Evolutionary conservation across 2,329 filamentous ascomycete genomes (phyloP), one percentile per base, ranked within the genome.

Genomic region (Colletotrichum tabaci): DNA sequence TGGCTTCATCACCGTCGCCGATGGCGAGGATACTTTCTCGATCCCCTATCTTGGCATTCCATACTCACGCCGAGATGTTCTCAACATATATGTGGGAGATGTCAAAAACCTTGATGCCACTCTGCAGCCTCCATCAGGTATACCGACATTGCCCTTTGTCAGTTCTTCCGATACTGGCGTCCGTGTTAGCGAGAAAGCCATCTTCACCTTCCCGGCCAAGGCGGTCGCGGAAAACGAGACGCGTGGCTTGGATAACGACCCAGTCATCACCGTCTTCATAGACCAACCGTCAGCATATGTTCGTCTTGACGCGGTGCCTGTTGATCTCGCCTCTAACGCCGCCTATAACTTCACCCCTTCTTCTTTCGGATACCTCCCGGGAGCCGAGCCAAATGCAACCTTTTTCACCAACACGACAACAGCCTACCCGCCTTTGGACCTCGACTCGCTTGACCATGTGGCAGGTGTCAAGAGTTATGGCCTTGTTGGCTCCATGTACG

Each of bases 191-290:
- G 67, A 67, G 7, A n/a, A 18, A n/a, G 55, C 52, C 12, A 55
- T 66, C 3, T 70, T 55, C 62, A 70, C 40, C 47, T 70, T 70
- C 56, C 67, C 67, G 6, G 67, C 67, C 46, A 61, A 67, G 47
- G 10, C 15, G 21, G 67, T 42, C 4, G 35, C 62, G 7, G 62
- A 55, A 18, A 42, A 53, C 0, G 30, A 70, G 21, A 61, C 61
- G 4, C 55, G 21, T 8, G 26, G 40, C 15, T 6, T 12, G 4
- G 67, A 70, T 30, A 66, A 70, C 26, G 56, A 70, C 26, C 47
- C 67, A 15, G 18, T 60, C 21, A 53, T 70, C 26, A 50, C 47
- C 4, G 3, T 70, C 4, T 61, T 66, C 18, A 55, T 70, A 38
- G 55, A 61, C 30, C 67, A 70, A 21, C 62, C 55, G 5, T 70